Base-by-base conservation (phyloP, 805 yeast species). In the Priceomyces melissophilus region DNA sequence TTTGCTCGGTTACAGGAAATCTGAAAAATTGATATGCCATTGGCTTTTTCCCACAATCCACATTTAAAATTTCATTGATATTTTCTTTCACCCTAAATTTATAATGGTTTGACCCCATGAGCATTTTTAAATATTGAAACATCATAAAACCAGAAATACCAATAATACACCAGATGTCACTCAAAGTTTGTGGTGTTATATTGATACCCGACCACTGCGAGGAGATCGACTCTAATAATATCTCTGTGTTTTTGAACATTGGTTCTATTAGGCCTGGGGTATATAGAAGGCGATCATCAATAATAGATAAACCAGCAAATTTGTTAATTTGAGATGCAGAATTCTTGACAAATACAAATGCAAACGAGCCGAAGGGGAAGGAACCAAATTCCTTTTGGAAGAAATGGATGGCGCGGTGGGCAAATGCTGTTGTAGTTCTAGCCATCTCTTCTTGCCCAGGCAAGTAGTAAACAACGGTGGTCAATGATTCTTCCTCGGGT, bases 121-220 rank as follows among this genome's bases (percentile, higher is more conserved):
- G 63, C 13, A 72, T 73, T 35, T 76, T 76, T 23, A 84, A 62
- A 52, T 87, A 86, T 50, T 82, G 84, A 20, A 78, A 67, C 0
- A 91, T 76, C 96, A 93, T 91, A 58, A 74, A 91, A 28, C 80
- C 76, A 0, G 96, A 76, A 44, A 93, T 80, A 2, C 98, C 99
- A 23, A 85, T 64, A 1, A 90, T 84, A 47, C 91, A 78, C 99
- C 99, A 93, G 5, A 87, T 49, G 59, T 93, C 96, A 50, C 85
- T 79, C 57, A 81, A 76, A 1, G 81, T 75, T 40, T 75, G 75
- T 0, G 98, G 96, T 2, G 88, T 82, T 13, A 93, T 87, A 57
- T 87, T 87, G 28, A 93, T 82, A 12, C 97, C 96, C 0, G 95
- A 78, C 95, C 97, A 93, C 59, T 93, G 99, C 3, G 79, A 76